Base-by-base conservation (phyloP, 257 asterid species). In the Gentiana straminea region DNA sequence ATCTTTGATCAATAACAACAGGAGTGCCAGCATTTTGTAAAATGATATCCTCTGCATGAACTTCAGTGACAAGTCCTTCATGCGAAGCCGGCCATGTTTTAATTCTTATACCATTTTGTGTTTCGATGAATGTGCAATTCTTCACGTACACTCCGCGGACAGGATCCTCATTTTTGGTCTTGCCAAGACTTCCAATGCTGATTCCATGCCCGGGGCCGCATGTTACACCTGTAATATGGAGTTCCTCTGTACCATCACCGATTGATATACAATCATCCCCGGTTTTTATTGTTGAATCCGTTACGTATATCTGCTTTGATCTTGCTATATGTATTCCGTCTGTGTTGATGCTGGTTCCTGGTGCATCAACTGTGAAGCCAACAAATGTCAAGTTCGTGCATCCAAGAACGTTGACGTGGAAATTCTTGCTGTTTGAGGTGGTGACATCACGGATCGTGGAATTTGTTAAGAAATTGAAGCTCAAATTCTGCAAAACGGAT, bases 121-220 rank as follows among this genome's bases (percentile, higher is more conserved):
- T 41, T 51, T 52, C 33, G 3, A 54, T 61, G 13, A 61, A 33
- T 2, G 66, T 61, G 37, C 53, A 61, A 6, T 61, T 43, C 52
- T 61, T 52, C 13, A 61, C 59, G 13, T 7, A 38, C 39, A 61
- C 4, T 7, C 57, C 66, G 24, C 43, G 50, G 1, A 61, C 66
- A 0, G 49, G 52, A 9, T 51, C 52, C 52, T 61, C 59, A 39
- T 52, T 33, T 39, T 15, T 4, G 3, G 51, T 35, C n/a, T 33
- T 51, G 7, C 66, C 66, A 3, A 61, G 51, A 48, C 66, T 61
- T 13, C 66, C 66, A 52, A 61, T 1, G 11, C 66, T 61, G 32
- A 51, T 61, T 0, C 65, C 65, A 38, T 61, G 65, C 10, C 65
- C 58, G 0, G 66, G 59, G 12, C 59, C 53, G 7, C 59, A 61